Evolutionary conservation across 2,329 filamentous ascomycete species (phyloP).

Genomic region (Colletotrichum navitas): DNA sequence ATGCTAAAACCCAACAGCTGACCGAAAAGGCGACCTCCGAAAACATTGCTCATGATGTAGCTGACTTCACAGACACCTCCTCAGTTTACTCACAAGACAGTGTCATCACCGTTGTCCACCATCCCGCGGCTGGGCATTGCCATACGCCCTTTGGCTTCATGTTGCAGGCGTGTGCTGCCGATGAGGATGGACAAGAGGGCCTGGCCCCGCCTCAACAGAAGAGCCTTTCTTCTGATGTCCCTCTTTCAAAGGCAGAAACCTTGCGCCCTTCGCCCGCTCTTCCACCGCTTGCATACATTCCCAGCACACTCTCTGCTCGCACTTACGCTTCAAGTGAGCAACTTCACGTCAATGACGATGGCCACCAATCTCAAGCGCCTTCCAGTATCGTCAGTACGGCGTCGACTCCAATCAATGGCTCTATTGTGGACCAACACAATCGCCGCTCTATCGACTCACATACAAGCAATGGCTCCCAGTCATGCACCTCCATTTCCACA

Average conservation of each 20-base stretch:
- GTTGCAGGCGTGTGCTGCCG: conserved; percentile 10
- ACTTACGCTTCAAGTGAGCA: background rate
- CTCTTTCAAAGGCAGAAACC: background rate
- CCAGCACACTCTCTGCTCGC: conserved; percentile 9
- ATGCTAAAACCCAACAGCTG: conserved; percentile 29
- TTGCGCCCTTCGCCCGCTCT: conserved; percentile 14
- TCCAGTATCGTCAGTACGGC: background rate
- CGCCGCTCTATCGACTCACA: background rate
- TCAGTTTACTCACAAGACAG: conserved; percentile 46
- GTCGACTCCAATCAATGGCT: conserved; percentile 1
- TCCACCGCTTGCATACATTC: conserved; percentile 7
- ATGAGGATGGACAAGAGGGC: conserved; percentile 15
- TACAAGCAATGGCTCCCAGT: conserved; percentile 5
- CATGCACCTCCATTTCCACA: conserved; percentile 19
- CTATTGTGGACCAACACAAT: conserved; percentile 1
- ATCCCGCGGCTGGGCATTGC: conserved; percentile 7
- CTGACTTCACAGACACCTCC: conserved; percentile 41
- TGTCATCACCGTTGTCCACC: conserved; percentile 39
- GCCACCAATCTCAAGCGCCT: conserved; percentile 19
- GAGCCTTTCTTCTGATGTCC: conserved; percentile 13
- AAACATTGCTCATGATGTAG: conserved; percentile 22
- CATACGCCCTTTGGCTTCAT: conserved; percentile 19
- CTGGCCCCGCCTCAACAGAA: conserved; percentile 11
- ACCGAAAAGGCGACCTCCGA: conserved; percentile 7
- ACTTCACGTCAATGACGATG: background rate